Evolutionary conservation across 345 rosid species (phyloP), one percentile per base, ranked within the genome.

Genomic region (Microcos paniculata): DNA sequence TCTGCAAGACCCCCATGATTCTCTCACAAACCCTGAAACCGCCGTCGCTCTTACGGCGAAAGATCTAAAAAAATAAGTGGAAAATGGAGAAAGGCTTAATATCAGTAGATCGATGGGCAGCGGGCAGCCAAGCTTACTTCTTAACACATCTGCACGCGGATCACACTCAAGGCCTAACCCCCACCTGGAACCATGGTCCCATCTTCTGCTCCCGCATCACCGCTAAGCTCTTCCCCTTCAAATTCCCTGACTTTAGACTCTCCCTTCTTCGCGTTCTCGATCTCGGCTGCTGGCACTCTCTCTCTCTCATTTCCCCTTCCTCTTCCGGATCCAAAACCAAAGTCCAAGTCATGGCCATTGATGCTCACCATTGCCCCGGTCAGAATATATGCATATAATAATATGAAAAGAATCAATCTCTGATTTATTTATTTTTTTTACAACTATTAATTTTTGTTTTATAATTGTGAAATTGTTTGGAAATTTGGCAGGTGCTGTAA

Each of bases 141-240:
- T 75, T 90, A 68, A 92, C 94, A 13, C 96, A 92, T 82, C 82
- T 92, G 57, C 93, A 89, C 90, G 66, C 90, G 45, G 98, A 91
- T 38, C 95, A 89, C 81, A 90, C 92, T 31, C 83, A 76, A 4
- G 96, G 97, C 79, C 88, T 92, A 55, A 71, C 85, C 82, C 74
- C 87, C 43, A 30, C 65, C 15, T 94, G 98, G 97, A 70, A 83
- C 13, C 68, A 75, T 7, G 93, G 86, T 35, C 92, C 87, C 38
- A 87, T 94, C 86, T 92, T 77, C 88, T 94, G 97, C 87, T 92
- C 98, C 49, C 87, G 81, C 78, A 79, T 84, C 80, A 89, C 96
- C 65, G 90, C 96, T 72, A 85, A 88, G 31, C 88, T 94, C 31
- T 86, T 94, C 75, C 97, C 92, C 49, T 61, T 82, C 83, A 90